Evolutionary conservation across 148 eudicot species (phyloP).

Genomic region (Vaccinium macrocarpon): DNA sequence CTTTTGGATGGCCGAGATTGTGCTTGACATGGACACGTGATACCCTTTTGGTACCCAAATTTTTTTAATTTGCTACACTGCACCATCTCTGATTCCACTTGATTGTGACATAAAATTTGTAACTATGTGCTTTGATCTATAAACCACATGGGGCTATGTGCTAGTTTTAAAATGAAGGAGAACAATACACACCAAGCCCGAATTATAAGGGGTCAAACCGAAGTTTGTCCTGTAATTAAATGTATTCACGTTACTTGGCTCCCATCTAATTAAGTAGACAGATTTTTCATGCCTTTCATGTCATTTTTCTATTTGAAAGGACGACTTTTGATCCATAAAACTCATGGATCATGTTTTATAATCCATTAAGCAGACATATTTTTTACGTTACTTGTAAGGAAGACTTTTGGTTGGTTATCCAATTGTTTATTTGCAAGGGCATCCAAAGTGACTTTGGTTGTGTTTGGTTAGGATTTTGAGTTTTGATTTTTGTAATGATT

Average conservation of each 20-base stretch:
- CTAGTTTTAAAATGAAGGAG: not conserved
- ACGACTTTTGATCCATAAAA: not conserved
- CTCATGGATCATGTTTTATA: too few relatives aligned
- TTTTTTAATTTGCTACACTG: too few relatives aligned
- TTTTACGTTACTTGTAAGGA: not conserved
- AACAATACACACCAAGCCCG: not conserved
- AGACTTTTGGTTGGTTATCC: not conserved
- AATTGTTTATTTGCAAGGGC: not conserved
- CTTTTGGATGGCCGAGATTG: too few relatives aligned
- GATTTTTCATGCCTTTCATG: not conserved
- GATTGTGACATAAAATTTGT: not conserved
- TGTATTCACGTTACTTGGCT: not conserved
- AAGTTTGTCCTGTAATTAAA: not conserved
- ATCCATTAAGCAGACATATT: too few relatives aligned
- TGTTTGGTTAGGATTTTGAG: too few relatives aligned
- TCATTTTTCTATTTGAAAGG: not conserved
- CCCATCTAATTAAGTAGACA: not conserved
- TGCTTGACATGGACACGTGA: too few relatives aligned
- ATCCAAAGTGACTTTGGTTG: not conserved
- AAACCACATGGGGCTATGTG: not conserved
- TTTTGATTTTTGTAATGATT: too few relatives aligned
- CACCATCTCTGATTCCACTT: too few relatives aligned
- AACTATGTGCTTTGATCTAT: too few relatives aligned
- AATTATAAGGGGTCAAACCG: not conserved
- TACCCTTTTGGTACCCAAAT: too few relatives aligned